These are phyloP conservation scores for Scenedesmus sp. DNA, from an alignment of 163 green algal genomes.

Conservation along the genomic window DNA sequence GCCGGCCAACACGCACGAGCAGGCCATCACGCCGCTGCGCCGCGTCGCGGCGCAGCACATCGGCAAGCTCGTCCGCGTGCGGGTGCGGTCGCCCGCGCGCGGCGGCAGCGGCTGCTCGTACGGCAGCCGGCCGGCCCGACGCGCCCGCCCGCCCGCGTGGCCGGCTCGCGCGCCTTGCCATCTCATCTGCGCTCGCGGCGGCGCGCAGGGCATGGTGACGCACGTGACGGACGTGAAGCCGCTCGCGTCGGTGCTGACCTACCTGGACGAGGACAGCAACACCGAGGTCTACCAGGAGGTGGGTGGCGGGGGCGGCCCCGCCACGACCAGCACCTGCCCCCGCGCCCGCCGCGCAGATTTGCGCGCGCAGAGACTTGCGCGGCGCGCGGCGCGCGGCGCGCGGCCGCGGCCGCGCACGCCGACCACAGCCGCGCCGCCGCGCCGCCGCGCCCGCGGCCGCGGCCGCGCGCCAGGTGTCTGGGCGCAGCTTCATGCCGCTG, in stretches of 20 bases:
- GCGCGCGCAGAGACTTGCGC: too few species aligned
- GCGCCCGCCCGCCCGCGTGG: too few species aligned
- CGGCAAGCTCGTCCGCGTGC: slow-evolving; percentile 54
- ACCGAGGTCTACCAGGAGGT: slow-evolving; percentile 97
- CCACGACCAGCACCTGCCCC: not conserved
- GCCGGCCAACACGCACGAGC: slow-evolving; percentile 72
- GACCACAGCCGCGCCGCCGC: too few species aligned
- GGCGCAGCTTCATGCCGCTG: slow-evolving; percentile 46
- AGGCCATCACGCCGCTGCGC: slow-evolving; percentile 58
- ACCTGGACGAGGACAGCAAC: slow-evolving; percentile 90
- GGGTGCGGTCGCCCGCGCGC: slow-evolving; percentile 33
- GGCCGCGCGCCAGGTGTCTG: slow-evolving; percentile 18
- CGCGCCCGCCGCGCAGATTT: not conserved
- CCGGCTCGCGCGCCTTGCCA: too few species aligned
- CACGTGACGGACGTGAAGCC: slow-evolving; percentile 96
- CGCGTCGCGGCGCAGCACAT: slow-evolving; percentile 53
- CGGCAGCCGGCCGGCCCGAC: too few species aligned
- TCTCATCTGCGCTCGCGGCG: not conserved
- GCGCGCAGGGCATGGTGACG: slow-evolving; percentile 81
- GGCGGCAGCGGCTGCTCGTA: too few species aligned
- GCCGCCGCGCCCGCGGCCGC: not conserved
- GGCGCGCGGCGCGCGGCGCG: too few species aligned
- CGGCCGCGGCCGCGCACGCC: not conserved
- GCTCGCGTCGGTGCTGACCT: slow-evolving; percentile 92
- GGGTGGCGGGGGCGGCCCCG: not conserved